These are phyloP conservation scores for Bipolaris oryzae DNA, from an alignment of 2,329 filamentous ascomycete genomes.

Conservation along the genomic window DNA sequence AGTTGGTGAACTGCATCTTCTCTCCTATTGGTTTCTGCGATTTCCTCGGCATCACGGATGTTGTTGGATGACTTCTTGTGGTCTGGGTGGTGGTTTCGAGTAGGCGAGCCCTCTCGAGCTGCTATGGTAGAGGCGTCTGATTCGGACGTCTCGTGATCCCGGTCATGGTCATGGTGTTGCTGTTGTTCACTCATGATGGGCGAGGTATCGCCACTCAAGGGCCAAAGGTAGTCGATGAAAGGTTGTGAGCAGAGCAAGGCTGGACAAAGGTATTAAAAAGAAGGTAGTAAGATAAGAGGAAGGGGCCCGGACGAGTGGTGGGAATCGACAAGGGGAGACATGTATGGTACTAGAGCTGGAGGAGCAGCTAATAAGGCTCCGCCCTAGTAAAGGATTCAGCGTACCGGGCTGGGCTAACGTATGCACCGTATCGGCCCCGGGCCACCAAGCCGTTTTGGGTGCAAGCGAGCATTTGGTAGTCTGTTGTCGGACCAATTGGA, in stretches of 20 bases:
- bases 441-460: no score
- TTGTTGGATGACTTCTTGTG: constrained; percentile 29
- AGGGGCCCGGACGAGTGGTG: neutral
- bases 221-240: constrained; percentile 1
- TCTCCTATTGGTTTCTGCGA: constrained; percentile 33
- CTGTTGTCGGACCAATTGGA: constrained; percentile 7
- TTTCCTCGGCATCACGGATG: constrained; percentile 29
- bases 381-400: constrained; percentile 24
- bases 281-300: constrained; percentile 15
- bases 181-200: constrained; percentile 46
- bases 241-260: neutral
- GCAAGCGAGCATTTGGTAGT: constrained; percentile 9
- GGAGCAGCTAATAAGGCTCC: constrained; percentile 22
- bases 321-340: constrained; percentile 9
- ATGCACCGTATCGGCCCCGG: no score
- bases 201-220: constrained; percentile 18
- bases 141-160: constrained; percentile 25
- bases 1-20: constrained; percentile 50
- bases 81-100: constrained; percentile 22
- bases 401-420: constrained; percentile 10
- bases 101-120: constrained; percentile 31
- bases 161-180: constrained; percentile 22
- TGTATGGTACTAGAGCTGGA: constrained; percentile 25
- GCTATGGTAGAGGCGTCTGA: constrained; percentile 46
- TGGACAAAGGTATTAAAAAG: constrained; percentile 20